These are phyloP conservation scores for Oenanthe javanica DNA, from an alignment of 140 eudicot species.

Conservation along the genomic window DNA sequence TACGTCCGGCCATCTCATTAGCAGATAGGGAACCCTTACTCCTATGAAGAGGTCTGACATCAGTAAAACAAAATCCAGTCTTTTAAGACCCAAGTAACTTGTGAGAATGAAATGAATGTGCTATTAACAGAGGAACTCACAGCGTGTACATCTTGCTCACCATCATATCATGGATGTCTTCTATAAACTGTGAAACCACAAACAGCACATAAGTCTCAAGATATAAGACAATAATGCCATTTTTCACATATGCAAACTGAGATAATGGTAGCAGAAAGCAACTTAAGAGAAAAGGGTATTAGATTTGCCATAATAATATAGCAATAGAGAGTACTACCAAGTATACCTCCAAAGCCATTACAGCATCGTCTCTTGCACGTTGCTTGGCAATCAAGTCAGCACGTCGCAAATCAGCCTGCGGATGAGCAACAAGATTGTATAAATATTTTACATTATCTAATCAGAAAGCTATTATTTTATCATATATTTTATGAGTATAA, in stretches of 20 bases:
- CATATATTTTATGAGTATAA: neutral
- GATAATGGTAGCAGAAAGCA: neutral
- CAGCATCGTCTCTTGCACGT: slow-evolving; percentile 93
- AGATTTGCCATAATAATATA: neutral
- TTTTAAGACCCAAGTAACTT: neutral
- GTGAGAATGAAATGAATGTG: neutral
- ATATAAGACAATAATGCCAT: slow-evolving; percentile 11
- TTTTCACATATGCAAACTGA: slow-evolving; percentile 4
- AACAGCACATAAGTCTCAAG: neutral
- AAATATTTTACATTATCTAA: neutral
- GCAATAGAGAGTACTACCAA: neutral
- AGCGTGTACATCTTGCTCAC: slow-evolving; percentile 75
- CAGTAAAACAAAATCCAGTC: slow-evolving; percentile 5
- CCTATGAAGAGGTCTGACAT: slow-evolving; percentile 32
- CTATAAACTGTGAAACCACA: slow-evolving; percentile 59
- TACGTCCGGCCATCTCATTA: slow-evolving; percentile 35
- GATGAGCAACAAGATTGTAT: slow-evolving; percentile 2
- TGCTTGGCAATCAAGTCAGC: slow-evolving; percentile 86
- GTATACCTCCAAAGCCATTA: slow-evolving; percentile 85
- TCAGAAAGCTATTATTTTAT: neutral
- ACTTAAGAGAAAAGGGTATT: neutral
- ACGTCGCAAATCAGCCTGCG: slow-evolving; percentile 89
- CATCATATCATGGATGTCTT: slow-evolving; percentile 86
- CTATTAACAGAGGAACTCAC: slow-evolving; percentile 40
- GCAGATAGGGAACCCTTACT: slow-evolving; percentile 40